phyloP scores from a whole-genome alignment of 2,329 filamentous ascomycete genomes.

The Botrytis elliptica region DNA sequence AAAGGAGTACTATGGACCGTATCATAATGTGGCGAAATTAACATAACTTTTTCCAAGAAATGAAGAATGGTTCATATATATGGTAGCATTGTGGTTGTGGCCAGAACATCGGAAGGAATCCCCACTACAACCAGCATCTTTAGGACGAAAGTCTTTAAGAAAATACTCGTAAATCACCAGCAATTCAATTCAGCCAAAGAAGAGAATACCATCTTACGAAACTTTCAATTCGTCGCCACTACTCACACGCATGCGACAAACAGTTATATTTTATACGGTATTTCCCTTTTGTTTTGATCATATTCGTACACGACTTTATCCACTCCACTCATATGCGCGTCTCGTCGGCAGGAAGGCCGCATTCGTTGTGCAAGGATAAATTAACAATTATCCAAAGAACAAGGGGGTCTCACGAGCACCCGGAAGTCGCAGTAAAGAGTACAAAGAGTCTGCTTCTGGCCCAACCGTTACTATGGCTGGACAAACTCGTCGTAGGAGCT shows the following conservation, averaged over 20 bases:
- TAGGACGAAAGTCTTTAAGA: not conserved
- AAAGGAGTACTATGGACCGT: not conserved
- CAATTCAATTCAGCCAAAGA: not conserved
- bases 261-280: not conserved
- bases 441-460: slow-evolving; percentile 14
- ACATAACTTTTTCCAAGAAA: not conserved
- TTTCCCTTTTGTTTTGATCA: not conserved
- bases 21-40: not conserved
- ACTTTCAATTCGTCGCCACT: slow-evolving; percentile 1
- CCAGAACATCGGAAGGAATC: slow-evolving; percentile 15
- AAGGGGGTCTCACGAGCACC: slow-evolving; percentile 4
- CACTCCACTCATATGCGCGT: slow-evolving; percentile 20
- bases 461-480: slow-evolving; percentile 14
- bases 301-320: slow-evolving; percentile 10
- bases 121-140: not conserved
- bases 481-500: slow-evolving; percentile 22
- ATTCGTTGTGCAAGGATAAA: slow-evolving; percentile 21
- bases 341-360: slow-evolving; percentile 20
- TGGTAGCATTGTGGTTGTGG: slow-evolving; percentile 14
- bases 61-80: not conserved
- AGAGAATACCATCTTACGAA: not conserved
- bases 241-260: not conserved
- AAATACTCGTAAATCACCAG: slow-evolving; percentile 4
- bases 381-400: slow-evolving; percentile 15
- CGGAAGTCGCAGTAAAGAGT: slow-evolving; percentile 9